Conservation (phyloP, 2,329 filamentous ascomycete species). For the Ascochyta clinopodiicola region DNA sequence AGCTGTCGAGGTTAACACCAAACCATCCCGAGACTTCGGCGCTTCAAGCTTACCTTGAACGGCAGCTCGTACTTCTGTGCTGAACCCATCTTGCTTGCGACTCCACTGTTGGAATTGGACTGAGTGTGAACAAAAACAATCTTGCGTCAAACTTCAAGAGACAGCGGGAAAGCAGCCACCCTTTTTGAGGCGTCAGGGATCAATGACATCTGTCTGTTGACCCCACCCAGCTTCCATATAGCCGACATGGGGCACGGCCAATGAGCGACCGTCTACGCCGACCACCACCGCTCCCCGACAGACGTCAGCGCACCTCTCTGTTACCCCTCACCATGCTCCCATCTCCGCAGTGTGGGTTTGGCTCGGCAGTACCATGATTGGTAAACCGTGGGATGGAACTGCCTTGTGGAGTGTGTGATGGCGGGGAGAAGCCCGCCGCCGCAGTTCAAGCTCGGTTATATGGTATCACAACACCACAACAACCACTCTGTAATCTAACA, state of each 20-base stretch:
- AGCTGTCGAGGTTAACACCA: slow-evolving; percentile 48
- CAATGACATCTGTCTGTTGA: slow-evolving; percentile 2
- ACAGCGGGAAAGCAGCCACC: not conserved
- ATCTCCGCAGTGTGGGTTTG: slow-evolving; percentile 8
- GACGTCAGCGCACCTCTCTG: slow-evolving; percentile 3
- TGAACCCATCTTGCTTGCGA: slow-evolving; percentile 28
- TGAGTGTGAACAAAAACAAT: not conserved
- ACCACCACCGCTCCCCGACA: slow-evolving; percentile 11
- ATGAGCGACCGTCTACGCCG: slow-evolving; percentile 13
- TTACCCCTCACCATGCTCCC: slow-evolving; percentile 14
- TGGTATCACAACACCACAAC: slow-evolving; percentile 1
- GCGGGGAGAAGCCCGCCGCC: slow-evolving; percentile 12
- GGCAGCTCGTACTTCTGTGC: slow-evolving; percentile 47
- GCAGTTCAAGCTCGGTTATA: slow-evolving; percentile 7
- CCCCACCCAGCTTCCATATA: slow-evolving; percentile 15
- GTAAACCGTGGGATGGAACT: not conserved
- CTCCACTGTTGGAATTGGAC: not conserved
- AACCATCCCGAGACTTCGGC: not conserved
- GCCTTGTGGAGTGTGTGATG: not conserved
- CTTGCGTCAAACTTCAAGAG: not conserved
- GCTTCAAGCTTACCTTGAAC: slow-evolving; percentile 50
- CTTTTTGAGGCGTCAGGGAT: slow-evolving; percentile 10
- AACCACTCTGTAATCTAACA: not conserved
- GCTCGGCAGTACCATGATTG: slow-evolving; percentile 7
- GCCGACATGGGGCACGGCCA: slow-evolving; percentile 13